phyloP scores from a whole-genome alignment of 768 basidiomycete species.

The Boletellus ananas region DNA sequence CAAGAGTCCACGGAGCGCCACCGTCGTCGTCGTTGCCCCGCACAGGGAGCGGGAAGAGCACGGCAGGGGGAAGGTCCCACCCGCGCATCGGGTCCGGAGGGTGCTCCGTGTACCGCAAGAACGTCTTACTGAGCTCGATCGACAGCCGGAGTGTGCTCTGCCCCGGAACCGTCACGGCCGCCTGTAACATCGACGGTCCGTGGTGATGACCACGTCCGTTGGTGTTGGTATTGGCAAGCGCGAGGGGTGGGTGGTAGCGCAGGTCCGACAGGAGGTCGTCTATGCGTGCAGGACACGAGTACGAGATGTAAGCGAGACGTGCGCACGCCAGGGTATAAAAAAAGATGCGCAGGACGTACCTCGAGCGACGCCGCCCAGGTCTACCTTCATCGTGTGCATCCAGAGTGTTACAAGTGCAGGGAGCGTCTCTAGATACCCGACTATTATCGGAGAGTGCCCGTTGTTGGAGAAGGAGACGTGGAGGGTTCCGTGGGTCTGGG shows the following conservation, averaged over 20 bases:
- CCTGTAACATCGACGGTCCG: conserved; percentile 67
- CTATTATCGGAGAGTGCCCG: conserved; percentile 40
- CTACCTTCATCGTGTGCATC: conserved; percentile 68
- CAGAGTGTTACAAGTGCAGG: conserved; percentile 91
- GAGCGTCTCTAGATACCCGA: conserved; percentile 82
- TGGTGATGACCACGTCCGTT: conserved; percentile 1
- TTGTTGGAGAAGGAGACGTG: conserved; percentile 62
- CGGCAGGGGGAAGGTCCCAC: conserved; percentile 87
- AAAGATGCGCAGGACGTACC: conserved; percentile 30
- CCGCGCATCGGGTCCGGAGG: conserved; percentile 94
- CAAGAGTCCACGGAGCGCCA: too few species aligned
- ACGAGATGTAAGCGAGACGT: too few species aligned
- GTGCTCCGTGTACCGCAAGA: conserved; percentile 92
- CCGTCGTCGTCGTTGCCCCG: neutral
- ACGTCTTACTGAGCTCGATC: conserved; percentile 77
- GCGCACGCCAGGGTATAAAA: neutral
- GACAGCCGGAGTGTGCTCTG: conserved; percentile 57
- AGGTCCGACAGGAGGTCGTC: conserved; percentile 64
- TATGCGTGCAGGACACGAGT: conserved; percentile 21
- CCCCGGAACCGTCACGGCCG: conserved; percentile 66
- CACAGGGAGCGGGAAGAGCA: conserved; percentile 46
- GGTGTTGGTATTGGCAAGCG: conserved; percentile 12
- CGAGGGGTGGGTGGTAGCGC: conserved; percentile 48
- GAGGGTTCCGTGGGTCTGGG: conserved; percentile 74
- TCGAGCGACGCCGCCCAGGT: conserved; percentile 42